A percentile compares a stretch with the other conserved stretches of the same genome.
phyloP scores from a whole-genome alignment of 2,329 filamentous ascomycete genomes.

The Microsporum ferrugineum region DNA sequence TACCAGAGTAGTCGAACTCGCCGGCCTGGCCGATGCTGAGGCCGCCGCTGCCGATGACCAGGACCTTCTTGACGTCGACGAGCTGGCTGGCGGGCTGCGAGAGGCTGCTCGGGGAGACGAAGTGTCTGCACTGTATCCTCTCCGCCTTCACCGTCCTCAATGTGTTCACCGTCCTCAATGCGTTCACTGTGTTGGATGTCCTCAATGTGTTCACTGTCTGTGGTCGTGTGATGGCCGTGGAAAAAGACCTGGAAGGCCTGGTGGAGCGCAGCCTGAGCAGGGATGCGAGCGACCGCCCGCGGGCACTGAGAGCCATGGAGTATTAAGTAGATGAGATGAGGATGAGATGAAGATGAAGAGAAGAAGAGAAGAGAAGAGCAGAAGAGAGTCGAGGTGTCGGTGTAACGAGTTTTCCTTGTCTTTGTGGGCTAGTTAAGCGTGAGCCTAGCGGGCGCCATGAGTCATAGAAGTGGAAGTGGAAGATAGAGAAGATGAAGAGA shows the following conservation, averaged over 20 bases:
- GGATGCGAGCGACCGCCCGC: not conserved
- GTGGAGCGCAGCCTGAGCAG: not conserved
- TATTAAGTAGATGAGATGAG: not conserved
- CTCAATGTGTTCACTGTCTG: too few relatives aligned
- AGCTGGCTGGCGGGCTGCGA: constrained; percentile 79
- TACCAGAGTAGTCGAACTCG: constrained; percentile 98
- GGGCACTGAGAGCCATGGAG: not conserved
- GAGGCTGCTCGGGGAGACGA: not conserved
- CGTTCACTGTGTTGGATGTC: too few relatives aligned
- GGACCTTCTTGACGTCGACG: constrained; percentile 89
- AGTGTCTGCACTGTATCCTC: too few relatives aligned
- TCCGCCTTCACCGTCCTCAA: too few relatives aligned
- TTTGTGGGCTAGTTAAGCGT: not conserved
- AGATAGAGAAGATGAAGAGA: not conserved
- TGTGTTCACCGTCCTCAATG: too few relatives aligned
- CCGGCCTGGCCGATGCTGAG: constrained; percentile 94
- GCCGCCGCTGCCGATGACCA: constrained; percentile 92
- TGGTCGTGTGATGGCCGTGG: too few relatives aligned
- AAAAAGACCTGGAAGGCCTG: not conserved
- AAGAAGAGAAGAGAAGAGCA: not conserved
- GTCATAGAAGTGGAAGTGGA: too few relatives aligned
- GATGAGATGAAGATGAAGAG: not conserved
- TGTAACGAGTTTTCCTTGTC: not conserved
- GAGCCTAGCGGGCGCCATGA: too few relatives aligned
- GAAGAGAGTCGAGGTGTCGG: not conserved